phyloP scores from a whole-genome alignment of 1,284 basidiomycete species.

The Irpex sp. region DNA sequence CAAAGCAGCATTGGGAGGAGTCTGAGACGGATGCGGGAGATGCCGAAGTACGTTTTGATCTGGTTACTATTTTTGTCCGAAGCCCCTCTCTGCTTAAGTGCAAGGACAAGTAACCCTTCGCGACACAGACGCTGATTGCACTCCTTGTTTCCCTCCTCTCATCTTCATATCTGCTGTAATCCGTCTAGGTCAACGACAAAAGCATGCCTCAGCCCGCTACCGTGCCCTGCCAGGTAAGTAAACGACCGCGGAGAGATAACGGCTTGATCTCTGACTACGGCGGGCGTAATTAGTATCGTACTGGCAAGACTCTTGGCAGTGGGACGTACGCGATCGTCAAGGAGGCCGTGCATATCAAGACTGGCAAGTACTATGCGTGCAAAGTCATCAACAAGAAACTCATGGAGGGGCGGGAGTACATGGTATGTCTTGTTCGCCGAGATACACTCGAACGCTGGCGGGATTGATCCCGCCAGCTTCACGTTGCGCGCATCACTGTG shows the following conservation, averaged over 20 bases:
- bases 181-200: background rate
- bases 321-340: slow-evolving; percentile 92
- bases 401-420: slow-evolving; percentile 91
- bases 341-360: slow-evolving; percentile 95
- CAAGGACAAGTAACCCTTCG: background rate
- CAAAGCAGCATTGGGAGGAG: background rate
- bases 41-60: background rate
- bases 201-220: slow-evolving; percentile 33
- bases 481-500: background rate
- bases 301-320: slow-evolving; percentile 89
- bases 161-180: background rate
- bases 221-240: slow-evolving; percentile 61
- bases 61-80: background rate
- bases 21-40: background rate
- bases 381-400: slow-evolving; percentile 97
- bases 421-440: slow-evolving; percentile 45
- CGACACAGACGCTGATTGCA: background rate
- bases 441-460: background rate
- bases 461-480: background rate
- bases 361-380: slow-evolving; percentile 83
- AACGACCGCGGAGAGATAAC: background rate
- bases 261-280: background rate
- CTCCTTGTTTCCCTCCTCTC: background rate
- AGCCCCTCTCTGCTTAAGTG: background rate
- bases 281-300: slow-evolving; percentile 69